Base-by-base conservation (phyloP, 495 filamentous ascomycete species). In the Penicillium desertorum region DNA sequence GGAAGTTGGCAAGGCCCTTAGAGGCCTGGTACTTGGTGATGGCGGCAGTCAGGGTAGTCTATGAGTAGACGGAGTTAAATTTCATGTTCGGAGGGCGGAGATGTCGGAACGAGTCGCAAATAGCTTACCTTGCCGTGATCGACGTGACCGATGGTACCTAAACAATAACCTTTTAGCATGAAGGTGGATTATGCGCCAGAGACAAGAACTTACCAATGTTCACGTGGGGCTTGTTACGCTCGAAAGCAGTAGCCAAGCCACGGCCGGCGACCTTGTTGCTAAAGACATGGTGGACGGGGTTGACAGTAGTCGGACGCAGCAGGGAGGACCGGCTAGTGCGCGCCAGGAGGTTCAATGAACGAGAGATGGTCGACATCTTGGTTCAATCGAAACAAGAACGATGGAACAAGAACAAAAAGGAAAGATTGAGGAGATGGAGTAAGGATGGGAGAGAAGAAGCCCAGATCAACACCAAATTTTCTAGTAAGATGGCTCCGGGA, bases 131-230 rank as follows among this genome's bases (percentile, higher is more conserved):
- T 98, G 79, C 94, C 94, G 77, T 98, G 94, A 84, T 98, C 94
- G 74, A 98, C 94, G 79, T 98, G 94, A 61, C 94, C 94, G 79
- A 98, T 98, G 62, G 94, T 98, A 74, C 92, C 89, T 93, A 51
- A 10, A 54, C 43, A 50, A 42, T 60, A 41, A 57, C 2, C 25
- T 49, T 45, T 34, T 55, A 63, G 59, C 36, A 47, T 23, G 20
- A 8, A 22, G 51, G 41, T 23, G n/a, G 34, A 56, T 32, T 51
- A 47, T 34, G 11, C 25, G 29, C 32, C 11, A 55, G 42, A 32
- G 14, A 14, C 10, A 4, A 10, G 10, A 32, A 55, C 80, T 63
- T 82, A 92, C 91, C 94, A 68, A 98, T 93, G 78, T 98, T 98
- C 61, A 98, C 92, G 70, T 98, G 94, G 51, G 95, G 94, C 81